Base-by-base conservation (phyloP, 2,329 filamentous ascomycete species). In the Hypomyces perniciosus region DNA sequence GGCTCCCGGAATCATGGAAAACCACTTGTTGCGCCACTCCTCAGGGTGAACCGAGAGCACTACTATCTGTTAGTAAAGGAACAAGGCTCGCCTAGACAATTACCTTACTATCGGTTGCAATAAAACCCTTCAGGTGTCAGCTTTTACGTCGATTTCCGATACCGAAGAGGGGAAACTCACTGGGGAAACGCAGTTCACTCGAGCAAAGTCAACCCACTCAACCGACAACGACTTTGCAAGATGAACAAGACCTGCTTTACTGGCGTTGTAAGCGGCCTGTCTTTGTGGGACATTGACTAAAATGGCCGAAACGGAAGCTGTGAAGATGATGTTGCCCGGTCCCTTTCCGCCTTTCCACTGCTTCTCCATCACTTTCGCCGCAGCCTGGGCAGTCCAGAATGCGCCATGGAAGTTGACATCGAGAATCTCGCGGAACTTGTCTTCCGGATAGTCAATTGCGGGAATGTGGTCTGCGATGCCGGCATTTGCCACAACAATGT, bases 211-310 rank as follows among this genome's bases (percentile, higher is more conserved):
- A 6, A 84, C 80, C 86, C 86, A 90, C 68, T 91, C 87, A 30
- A 90, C 79, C 0, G 86, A 84, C 40, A 91, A 69, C 41, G 80
- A 85, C 67, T 81, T 84, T 73, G 80, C 80, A 82, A 31, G 67
- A 58, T 81, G 76, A 42, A 80, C 76, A 8, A 79, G 70, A 34
- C 77, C 85, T 1, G 84, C 81, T 70, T 89, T 89, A 55, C 83
- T 81, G n/a, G 81, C 82, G 64, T 89, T 89, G 65, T 90, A 90
- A 5, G 83, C 80, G 6, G 83, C 76, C 70, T 91, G 87, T 58
- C 84, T 64, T 70, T 90, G 86, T 5, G 86, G 88, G 52, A 88
- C 77, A 64, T 90, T 91, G 64, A 83, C 85, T 59, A 91, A 84
- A 62, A 86, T 85, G 4, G 83, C 88, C 58, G 80, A 86, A 79